These are phyloP conservation scores for Cudoniella acicularis DNA, from an alignment of 495 filamentous ascomycete genomes.

Conservation along the genomic window DNA sequence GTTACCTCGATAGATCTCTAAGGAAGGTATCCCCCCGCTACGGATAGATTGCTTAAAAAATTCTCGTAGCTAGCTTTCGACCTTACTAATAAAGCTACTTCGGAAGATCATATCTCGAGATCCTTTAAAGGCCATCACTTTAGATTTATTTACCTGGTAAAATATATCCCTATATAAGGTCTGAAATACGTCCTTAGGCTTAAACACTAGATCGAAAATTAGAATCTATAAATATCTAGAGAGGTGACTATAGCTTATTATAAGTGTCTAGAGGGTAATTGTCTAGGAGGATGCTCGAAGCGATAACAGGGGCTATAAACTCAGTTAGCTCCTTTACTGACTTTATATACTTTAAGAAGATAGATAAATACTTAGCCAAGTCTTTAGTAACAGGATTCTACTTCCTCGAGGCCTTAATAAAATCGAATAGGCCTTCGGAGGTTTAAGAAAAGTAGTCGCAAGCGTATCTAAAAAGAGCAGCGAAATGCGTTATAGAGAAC, in stretches of 20 bases:
- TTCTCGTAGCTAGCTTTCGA: neutral
- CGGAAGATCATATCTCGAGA: constrained; percentile 1
- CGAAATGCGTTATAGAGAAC: constrained; percentile 23
- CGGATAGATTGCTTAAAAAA: neutral
- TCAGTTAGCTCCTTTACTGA: constrained; percentile 9
- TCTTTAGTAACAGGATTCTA: constrained; percentile 14
- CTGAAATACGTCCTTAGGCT: constrained; percentile 14
- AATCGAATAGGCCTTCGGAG: constrained; percentile 20
- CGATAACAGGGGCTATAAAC: constrained; percentile 23
- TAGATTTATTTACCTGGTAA: neutral
- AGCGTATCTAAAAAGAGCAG: constrained; percentile 18
- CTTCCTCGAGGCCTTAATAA: constrained; percentile 20
- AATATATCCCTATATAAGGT: constrained; percentile 14
- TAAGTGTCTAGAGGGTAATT: constrained; percentile 16
- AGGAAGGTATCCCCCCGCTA: neutral
- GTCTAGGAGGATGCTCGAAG: constrained; percentile 18
- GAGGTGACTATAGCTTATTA: constrained; percentile 15
- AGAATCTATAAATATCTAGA: neutral
- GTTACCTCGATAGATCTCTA: neutral
- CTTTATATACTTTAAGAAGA: constrained; percentile 14
- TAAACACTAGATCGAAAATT: constrained; percentile 11
- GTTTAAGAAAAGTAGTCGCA: constrained; percentile 16
- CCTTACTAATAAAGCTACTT: neutral
- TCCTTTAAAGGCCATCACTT: neutral
- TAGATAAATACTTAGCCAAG: constrained; percentile 14